Evolutionary conservation across 257 asterid genomes (phyloP), one percentile per base, ranked within the genome.

Genomic region (Solanum pennellii): DNA sequence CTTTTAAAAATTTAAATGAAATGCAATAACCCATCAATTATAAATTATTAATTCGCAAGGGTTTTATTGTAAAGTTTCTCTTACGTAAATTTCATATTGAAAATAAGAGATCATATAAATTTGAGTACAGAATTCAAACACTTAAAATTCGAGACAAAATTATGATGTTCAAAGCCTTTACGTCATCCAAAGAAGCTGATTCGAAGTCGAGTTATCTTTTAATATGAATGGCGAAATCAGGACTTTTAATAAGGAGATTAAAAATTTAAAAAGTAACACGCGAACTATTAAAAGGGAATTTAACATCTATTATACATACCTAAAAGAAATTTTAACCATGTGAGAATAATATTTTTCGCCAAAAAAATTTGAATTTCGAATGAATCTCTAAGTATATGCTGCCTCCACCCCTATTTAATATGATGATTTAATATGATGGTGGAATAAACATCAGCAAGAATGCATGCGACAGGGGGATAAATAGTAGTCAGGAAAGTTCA

Each of bases 221-320:
- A 37, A 37, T 37, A 37, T 37, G 0, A 47, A 1, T 47, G 59
- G 7, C 5, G 15, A 20, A 13, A 7, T 47, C 3, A 14, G 1
- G 0, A 47, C 5, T 47, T 47, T 14, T 47, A 14, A 47, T 47
- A 47, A 47, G 7, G 15, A 1, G 1, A 47, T 47, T 47, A 0
- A 47, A 47, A 47, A 47, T 47, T 0, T 47, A 1, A 47, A 18
- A 13, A 14, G 56, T 5, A 47, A 47, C 0, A 47, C 18, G 0
- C 1, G 7, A 14, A 47, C 0, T 47, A 47, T 0, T 47, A 18
- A 7, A 47, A 47, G 0, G 1, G 3, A 47, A 2, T 47, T 13
- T 5, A 6, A 47, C 56, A 47, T 14, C 0, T 47, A 2, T 14
- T 47, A 47, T 13, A 47, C 3, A 47, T 14, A 47, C 7, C 20